Percentiles rank a stretch among this genome's conserved stretches.
Conservation (phyloP, 2,329 filamentous ascomycete genomes). For the Teratosphaeria destructans region DNA sequence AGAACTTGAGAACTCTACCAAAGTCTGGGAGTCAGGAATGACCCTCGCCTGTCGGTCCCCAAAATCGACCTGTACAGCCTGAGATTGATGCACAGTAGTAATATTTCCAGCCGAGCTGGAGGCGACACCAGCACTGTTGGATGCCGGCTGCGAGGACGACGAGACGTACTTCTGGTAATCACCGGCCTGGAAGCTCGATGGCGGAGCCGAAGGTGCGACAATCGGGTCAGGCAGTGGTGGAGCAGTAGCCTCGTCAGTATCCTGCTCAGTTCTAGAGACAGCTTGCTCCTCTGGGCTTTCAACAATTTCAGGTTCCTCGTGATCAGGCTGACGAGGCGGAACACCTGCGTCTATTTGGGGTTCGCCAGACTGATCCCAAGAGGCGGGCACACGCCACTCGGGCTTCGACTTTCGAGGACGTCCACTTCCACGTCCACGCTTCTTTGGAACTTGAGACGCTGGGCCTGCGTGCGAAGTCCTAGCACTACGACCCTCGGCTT, state of each 20-base stretch:
- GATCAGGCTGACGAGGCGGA: not conserved
- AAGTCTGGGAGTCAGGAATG: constrained; percentile 10
- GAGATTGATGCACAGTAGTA: not conserved
- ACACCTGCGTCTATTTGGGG: not conserved
- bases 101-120: not conserved
- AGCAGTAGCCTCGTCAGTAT: not conserved
- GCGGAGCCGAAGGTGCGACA: constrained; percentile 13
- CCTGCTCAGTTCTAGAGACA: not conserved
- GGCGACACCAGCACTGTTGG: not conserved
- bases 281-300: constrained; percentile 11
- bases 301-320: constrained; percentile 14
- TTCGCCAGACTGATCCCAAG: not conserved
- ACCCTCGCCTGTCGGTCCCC: constrained; percentile 3
- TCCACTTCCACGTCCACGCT: not conserved
- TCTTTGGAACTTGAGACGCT: not conserved
- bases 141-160: not conserved
- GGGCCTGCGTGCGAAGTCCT: not conserved
- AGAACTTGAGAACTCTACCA: constrained; percentile 3
- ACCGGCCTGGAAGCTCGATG: constrained; percentile 18
- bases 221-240: not conserved
- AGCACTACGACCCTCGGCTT: constrained; percentile 6
- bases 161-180: constrained; percentile 12
- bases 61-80: constrained; percentile 8
- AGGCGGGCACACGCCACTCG: not conserved
- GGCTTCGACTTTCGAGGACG: not conserved